phyloP scores from a whole-genome alignment of 2,329 filamentous ascomycete species.

The Aspergillus neoniger region DNA sequence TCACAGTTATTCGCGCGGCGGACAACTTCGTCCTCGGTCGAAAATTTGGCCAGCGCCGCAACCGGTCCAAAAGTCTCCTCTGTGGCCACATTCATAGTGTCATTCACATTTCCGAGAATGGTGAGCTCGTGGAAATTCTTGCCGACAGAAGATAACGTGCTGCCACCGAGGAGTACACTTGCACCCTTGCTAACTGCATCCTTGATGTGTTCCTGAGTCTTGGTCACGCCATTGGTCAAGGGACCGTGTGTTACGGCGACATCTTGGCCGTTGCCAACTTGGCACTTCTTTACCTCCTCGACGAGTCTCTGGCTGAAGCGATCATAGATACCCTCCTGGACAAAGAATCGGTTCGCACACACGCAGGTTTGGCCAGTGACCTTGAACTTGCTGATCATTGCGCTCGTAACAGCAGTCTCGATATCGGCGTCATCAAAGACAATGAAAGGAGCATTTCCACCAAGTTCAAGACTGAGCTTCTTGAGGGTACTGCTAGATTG shows the following conservation, averaged over 20 bases:
- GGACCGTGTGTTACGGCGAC: conserved; percentile 46
- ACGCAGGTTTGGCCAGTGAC: conserved; percentile 93
- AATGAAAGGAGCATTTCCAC: conserved; percentile 91
- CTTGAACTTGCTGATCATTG: conserved; percentile 83
- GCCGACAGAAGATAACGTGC: conserved; percentile 70
- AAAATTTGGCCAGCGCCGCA: conserved; percentile 80
- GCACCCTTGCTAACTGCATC: conserved; percentile 76
- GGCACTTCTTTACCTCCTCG: conserved; percentile 47
- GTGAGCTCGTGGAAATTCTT: conserved; percentile 85
- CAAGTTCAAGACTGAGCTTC: conserved; percentile 81
- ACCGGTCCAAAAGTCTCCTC: conserved; percentile 96
- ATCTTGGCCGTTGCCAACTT: conserved; percentile 43
- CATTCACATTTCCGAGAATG: conserved; percentile 78
- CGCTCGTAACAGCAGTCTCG: conserved; percentile 75
- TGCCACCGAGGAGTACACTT: conserved; percentile 71
- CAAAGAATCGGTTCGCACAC: conserved; percentile 61
- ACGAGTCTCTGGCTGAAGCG: conserved; percentile 56
- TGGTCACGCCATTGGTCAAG: conserved; percentile 70
- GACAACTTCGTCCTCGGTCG: conserved; percentile 82
- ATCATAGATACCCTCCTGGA: conserved; percentile 51
- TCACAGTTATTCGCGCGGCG: conserved; percentile 73
- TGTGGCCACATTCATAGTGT: conserved; percentile 73
- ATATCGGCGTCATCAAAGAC: conserved; percentile 85
- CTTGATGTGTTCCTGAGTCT: conserved; percentile 73
- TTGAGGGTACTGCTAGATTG: conserved; percentile 79